Conservation (phyloP, 139 green algal genomes). For the Tetradesmus obliquus region DNA sequence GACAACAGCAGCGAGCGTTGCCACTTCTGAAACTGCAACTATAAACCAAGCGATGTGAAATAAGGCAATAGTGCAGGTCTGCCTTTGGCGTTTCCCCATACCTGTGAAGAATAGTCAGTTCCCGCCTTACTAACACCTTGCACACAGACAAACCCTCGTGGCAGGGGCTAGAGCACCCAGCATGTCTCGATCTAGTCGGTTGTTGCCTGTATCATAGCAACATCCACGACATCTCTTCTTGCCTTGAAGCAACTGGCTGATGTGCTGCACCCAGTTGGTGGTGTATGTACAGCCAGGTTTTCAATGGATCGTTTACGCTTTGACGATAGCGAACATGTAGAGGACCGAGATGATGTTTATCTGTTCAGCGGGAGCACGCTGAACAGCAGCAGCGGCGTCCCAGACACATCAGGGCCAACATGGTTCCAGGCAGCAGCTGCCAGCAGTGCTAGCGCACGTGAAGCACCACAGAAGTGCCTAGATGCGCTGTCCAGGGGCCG, state of each 20-base stretch:
- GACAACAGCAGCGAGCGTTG: neutral
- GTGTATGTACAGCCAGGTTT: neutral
- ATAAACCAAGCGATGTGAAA: too few relatives aligned
- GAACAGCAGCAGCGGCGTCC: neutral
- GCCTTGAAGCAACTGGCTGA: neutral
- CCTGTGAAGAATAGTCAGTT: neutral
- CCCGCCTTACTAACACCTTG: neutral
- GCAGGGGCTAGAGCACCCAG: neutral
- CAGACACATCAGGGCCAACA: neutral
- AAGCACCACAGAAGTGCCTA: neutral
- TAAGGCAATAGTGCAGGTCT: too few relatives aligned
- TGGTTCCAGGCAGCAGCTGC: neutral
- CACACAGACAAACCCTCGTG: neutral
- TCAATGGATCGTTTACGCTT: neutral
- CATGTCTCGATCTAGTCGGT: too few relatives aligned
- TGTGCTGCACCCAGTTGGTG: neutral
- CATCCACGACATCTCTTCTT: too few relatives aligned
- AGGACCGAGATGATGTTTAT: neutral
- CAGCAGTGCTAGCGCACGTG: too few relatives aligned
- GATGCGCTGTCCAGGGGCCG: neutral
- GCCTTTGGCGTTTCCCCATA: too few relatives aligned
- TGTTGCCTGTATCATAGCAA: too few relatives aligned
- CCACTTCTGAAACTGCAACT: too few relatives aligned
- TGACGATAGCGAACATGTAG: neutral
- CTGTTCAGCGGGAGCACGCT: neutral